phyloP scores from a whole-genome alignment of 2,329 filamentous ascomycete genomes.

The Colletotrichum sp. region DNA sequence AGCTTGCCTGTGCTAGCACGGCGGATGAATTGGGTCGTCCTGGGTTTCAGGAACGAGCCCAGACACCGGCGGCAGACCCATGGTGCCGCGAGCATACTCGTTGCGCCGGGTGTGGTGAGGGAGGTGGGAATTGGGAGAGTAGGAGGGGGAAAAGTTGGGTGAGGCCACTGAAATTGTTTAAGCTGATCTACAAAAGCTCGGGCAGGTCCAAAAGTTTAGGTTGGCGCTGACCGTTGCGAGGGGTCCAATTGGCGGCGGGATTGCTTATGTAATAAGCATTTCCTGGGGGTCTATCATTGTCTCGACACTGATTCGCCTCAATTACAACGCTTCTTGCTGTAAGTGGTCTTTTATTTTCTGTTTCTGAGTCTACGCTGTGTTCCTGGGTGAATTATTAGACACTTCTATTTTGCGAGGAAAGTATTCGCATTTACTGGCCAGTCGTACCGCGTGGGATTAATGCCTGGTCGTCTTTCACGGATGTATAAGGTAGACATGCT shows the following conservation, averaged over 20 bases:
- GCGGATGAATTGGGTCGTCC: conserved; percentile 37
- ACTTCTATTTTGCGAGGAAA: accelerated
- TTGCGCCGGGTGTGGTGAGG: neutral
- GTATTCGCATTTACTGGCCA: neutral
- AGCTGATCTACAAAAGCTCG: neutral
- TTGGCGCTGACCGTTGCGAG: neutral
- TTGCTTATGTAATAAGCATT: conserved; percentile 1
- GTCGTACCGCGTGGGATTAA: accelerated
- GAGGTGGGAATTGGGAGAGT: neutral
- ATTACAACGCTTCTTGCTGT: neutral
- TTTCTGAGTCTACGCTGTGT: neutral
- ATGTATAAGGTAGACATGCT: neutral
- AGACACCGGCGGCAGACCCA: conserved; percentile 60
- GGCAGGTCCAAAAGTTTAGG: neutral
- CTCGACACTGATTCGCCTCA: neutral
- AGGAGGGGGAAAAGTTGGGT: neutral
- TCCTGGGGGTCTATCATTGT: neutral
- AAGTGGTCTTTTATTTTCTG: neutral
- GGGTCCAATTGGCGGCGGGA: neutral
- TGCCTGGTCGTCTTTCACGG: neutral
- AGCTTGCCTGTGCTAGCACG: conserved; percentile 45
- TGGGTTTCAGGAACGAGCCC: conserved; percentile 37
- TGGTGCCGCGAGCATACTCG: conserved; percentile 45
- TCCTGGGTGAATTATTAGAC: neutral
- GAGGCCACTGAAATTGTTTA: neutral